Evolutionary conservation across 2,329 filamentous ascomycete species (phyloP).

Genomic region (Hypoxylon sp.): DNA sequence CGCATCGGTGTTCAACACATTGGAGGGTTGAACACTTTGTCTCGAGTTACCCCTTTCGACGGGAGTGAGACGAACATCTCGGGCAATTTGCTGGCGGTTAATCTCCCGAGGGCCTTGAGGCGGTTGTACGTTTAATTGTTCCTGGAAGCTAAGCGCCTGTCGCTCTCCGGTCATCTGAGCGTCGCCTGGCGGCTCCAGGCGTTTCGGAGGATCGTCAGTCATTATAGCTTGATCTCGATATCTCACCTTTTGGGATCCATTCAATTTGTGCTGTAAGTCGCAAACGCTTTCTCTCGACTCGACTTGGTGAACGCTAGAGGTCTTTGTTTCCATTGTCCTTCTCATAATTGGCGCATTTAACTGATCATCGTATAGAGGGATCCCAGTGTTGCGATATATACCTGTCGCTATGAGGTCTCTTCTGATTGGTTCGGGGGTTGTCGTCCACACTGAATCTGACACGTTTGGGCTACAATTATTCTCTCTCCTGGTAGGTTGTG

Average conservation of each 20-base stretch:
- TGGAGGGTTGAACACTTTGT: slow-evolving; percentile 11
- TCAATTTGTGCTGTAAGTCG: background rate
- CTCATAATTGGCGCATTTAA: background rate
- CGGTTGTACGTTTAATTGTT: background rate
- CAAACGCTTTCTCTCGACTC: background rate
- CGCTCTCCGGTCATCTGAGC: slow-evolving; percentile 3
- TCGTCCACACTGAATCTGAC: slow-evolving; percentile 33
- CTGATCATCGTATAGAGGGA: slow-evolving; percentile 39
- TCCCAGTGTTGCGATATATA: slow-evolving; percentile 46
- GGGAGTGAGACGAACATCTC: slow-evolving; percentile 16
- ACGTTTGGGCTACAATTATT: slow-evolving; percentile 8
- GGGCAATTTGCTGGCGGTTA: slow-evolving; percentile 30
- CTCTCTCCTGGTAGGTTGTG: slow-evolving; percentile 3
- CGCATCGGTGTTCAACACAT: background rate
- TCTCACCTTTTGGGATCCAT: slow-evolving; percentile 11
- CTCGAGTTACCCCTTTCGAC: slow-evolving; percentile 1
- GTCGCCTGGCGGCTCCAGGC: background rate
- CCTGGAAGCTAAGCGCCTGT: background rate
- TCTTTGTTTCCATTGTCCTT: slow-evolving; percentile 3
- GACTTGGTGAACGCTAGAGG: background rate
- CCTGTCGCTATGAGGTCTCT: slow-evolving; percentile 47
- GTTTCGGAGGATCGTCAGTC: slow-evolving; percentile 30
- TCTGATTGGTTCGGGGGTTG: slow-evolving; percentile 45
- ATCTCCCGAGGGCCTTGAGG: slow-evolving; percentile 1
- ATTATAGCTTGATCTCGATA: slow-evolving; percentile 45